Percentiles rank a stretch among this genome's conserved stretches.
Conservation (phyloP, 2,329 filamentous ascomycete genomes). For the Pseudocercospora pini-densiflorae region DNA sequence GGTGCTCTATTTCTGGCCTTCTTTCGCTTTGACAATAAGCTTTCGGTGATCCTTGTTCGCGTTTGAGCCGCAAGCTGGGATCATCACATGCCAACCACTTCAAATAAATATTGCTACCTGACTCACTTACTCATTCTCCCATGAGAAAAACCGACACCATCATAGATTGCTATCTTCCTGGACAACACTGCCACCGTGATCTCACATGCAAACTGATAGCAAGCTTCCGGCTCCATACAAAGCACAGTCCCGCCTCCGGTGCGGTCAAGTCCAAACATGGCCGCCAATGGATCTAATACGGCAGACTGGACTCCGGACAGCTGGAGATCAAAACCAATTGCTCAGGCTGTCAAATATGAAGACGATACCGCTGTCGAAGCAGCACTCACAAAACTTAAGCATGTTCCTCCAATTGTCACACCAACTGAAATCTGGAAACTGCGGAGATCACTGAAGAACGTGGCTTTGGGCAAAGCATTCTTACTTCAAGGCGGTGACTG, state of each 20-base stretch:
- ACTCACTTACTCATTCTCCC: not conserved
- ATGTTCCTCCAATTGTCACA: slow-evolving; percentile 78
- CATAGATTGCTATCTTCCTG: too few species aligned
- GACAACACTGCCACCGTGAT: too few species aligned
- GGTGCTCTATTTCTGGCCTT: not conserved
- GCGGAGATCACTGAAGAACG: slow-evolving; percentile 78
- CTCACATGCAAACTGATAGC: too few species aligned
- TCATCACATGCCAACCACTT: not conserved
- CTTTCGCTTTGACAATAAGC: slow-evolving; percentile 4
- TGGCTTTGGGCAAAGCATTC: slow-evolving; percentile 88
- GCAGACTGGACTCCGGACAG: slow-evolving; percentile 65
- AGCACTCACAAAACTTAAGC: slow-evolving; percentile 67
- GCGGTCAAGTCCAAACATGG: not conserved
- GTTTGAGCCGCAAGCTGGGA: not conserved
- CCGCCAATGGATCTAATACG: slow-evolving; percentile 5
- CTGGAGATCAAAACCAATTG: slow-evolving; percentile 79
- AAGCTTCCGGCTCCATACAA: not conserved
- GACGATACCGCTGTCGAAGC: slow-evolving; percentile 63
- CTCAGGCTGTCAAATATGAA: slow-evolving; percentile 73
- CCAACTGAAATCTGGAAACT: slow-evolving; percentile 80
- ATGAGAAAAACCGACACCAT: too few species aligned
- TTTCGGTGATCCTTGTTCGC: slow-evolving; percentile 3
- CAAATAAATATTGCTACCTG: not conserved
- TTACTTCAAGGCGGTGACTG: slow-evolving; percentile 96
- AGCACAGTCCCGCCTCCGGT: not conserved